A percentile compares a stretch with the other conserved stretches of the same genome.
Evolutionary conservation across 2,329 filamentous ascomycete genomes (phyloP).

Genomic region (Pseudogymnoascus sp.): DNA sequence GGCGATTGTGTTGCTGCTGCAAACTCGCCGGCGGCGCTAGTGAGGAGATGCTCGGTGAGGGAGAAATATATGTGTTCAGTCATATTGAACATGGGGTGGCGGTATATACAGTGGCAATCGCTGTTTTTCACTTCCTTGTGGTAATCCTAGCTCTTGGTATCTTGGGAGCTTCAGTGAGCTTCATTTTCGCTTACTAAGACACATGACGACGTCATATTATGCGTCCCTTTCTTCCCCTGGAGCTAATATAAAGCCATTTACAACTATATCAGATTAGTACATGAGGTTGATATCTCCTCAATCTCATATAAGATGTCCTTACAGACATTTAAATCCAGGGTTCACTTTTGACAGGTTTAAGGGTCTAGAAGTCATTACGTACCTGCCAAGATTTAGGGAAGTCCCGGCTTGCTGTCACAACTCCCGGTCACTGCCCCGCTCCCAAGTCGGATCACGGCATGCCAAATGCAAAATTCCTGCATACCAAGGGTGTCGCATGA

Average conservation of each 20-base stretch:
- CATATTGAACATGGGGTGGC: background rate
- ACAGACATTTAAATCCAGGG: background rate
- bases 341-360: background rate
- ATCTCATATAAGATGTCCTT: background rate
- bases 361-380: background rate
- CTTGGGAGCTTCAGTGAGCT: background rate
- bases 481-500: background rate
- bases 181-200: background rate
- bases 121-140: background rate
- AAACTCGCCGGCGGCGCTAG: conserved; percentile 37
- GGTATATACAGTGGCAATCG: background rate
- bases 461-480: background rate
- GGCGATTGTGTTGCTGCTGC: conserved; percentile 53
- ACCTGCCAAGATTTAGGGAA: background rate
- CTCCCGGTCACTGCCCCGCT: background rate
- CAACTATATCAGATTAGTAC: background rate
- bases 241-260: background rate
- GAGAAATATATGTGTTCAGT: conserved; percentile 26
- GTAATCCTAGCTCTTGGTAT: background rate
- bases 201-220: background rate
- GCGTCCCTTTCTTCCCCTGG: background rate
- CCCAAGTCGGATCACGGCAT: conserved; percentile 2
- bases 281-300: background rate
- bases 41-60: conserved; percentile 50
- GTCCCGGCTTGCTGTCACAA: conserved; percentile 1